Evolutionary conservation across 352 stramenopile genomes (phyloP).

Genomic region (Discostella stelligera): DNA sequence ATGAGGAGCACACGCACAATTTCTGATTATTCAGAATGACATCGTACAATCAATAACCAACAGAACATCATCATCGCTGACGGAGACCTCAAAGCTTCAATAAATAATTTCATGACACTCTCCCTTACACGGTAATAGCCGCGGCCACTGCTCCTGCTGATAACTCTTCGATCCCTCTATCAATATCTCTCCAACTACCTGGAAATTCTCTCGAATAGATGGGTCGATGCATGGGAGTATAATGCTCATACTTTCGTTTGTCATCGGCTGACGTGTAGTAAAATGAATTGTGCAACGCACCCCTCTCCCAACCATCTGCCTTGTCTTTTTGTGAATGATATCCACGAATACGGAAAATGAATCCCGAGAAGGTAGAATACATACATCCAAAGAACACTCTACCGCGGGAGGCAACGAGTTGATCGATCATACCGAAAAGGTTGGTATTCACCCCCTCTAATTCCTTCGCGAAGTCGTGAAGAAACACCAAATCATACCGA

Average conservation of each 20-base stretch:
- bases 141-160: neutral
- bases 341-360: constrained; percentile 85
- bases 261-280: constrained; percentile 55
- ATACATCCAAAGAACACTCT: constrained; percentile 78
- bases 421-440: constrained; percentile 80
- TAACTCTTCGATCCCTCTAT: constrained; percentile 56
- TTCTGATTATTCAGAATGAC: neutral
- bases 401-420: constrained; percentile 68
- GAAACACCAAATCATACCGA: constrained; percentile 63
- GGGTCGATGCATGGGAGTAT: constrained; percentile 42
- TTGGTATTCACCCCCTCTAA: constrained; percentile 75
- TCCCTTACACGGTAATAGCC: neutral
- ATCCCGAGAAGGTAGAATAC: constrained; percentile 83
- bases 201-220: constrained; percentile 78
- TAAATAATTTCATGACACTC: neutral
- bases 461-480: constrained; percentile 70
- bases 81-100: neutral
- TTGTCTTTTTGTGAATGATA: constrained; percentile 78
- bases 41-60: constrained; percentile 4
- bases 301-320: constrained; percentile 54
- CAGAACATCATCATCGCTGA: neutral
- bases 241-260: constrained; percentile 51
- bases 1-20: neutral
- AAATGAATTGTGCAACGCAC: constrained; percentile 66
- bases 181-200: constrained; percentile 76